phyloP scores from a whole-genome alignment of 176 grass and related monocot species.

The Cocos nucifera region DNA sequence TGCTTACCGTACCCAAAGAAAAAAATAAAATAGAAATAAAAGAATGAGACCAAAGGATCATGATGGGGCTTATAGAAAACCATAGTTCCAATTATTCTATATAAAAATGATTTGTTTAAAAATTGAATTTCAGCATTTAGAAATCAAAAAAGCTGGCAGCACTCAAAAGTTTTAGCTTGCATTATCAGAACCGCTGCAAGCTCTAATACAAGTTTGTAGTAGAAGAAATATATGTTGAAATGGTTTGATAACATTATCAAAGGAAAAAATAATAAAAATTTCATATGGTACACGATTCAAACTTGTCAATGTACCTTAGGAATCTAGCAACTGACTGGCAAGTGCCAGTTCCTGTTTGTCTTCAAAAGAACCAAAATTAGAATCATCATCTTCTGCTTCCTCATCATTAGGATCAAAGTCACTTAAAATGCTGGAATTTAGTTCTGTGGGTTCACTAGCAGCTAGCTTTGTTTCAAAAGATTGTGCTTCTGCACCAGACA shows the following conservation, averaged over 20 bases:
- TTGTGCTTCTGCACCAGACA: conserved; percentile 13
- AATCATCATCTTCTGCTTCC: conserved; percentile 32
- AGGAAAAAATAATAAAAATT: conserved; percentile 10
- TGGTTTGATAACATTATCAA: conserved; percentile 16
- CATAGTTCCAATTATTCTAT: too few relatives aligned
- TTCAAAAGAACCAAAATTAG: conserved; percentile 18
- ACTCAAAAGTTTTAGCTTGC: too few relatives aligned
- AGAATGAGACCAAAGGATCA: too few relatives aligned
- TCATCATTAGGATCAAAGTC: conserved; percentile 31
- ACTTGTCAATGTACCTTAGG: not conserved
- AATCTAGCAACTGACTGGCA: conserved; percentile 1
- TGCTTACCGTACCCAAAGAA: too few relatives aligned
- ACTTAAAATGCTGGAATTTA: conserved; percentile 1
- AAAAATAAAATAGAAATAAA: too few relatives aligned
- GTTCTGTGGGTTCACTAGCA: conserved; percentile 28
- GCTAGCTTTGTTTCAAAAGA: not conserved
- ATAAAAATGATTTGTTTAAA: too few relatives aligned
- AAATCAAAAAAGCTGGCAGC: too few relatives aligned
- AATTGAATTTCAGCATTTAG: too few relatives aligned
- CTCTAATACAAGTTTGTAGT: too few relatives aligned
- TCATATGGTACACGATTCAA: conserved; percentile 23
- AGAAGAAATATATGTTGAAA: too few relatives aligned
- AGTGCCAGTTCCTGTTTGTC: conserved; percentile 38
- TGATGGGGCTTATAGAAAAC: too few relatives aligned
- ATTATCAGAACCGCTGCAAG: too few relatives aligned